phyloP scores from a whole-genome alignment of 257 asterid genomes.

The Eucommia ulmoides region DNA sequence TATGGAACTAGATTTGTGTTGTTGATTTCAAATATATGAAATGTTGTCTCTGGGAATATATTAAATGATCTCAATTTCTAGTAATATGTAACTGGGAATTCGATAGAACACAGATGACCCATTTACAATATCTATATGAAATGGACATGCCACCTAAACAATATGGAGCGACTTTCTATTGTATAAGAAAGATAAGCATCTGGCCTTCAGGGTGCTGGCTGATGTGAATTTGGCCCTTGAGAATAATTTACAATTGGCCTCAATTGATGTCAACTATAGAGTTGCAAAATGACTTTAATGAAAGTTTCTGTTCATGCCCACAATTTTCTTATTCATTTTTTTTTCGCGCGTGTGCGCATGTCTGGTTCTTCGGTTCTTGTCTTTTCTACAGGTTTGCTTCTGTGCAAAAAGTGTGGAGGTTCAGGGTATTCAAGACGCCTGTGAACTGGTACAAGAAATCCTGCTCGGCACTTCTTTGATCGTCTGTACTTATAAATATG shows the following conservation, averaged over 20 bases:
- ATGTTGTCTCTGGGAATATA: background rate
- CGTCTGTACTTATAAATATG: no score
- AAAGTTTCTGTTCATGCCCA: background rate
- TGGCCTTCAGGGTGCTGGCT: background rate
- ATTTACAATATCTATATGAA: background rate
- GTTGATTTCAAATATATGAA: background rate
- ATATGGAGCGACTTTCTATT: no score
- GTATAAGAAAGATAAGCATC: no score
- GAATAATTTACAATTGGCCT: background rate
- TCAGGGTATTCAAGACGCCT: constrained; percentile 86
- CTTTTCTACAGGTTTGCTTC: constrained; percentile 45
- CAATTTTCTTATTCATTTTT: no score
- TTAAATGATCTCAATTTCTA: background rate
- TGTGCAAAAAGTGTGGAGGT: constrained; percentile 92
- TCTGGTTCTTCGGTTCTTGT: background rate
- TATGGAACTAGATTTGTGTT: background rate
- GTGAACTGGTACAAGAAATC: no score
- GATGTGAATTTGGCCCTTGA: background rate
- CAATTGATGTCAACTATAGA: background rate
- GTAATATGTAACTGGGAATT: background rate
- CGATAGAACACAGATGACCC: no score
- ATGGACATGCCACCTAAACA: background rate
- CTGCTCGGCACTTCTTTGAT: no score
- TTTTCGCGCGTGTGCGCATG: background rate
- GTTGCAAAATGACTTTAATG: background rate